A percentile compares a stretch with the other conserved stretches of the same genome.
Conservation (phyloP, 306 rosid species). For the Morella rubra region DNA sequence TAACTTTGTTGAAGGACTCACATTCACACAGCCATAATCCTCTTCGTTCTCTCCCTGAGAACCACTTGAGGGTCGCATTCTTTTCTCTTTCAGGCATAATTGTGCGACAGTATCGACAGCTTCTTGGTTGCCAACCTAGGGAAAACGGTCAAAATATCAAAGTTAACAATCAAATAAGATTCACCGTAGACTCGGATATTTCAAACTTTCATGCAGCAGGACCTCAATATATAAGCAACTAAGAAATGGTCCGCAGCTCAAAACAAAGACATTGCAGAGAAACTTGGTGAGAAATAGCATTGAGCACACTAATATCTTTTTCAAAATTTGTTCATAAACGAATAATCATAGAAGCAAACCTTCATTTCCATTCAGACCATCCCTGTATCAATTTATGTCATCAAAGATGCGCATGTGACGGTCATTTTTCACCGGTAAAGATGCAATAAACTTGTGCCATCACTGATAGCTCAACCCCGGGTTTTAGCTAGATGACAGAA, state of each 20-base stretch:
- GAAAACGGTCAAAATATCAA: slow-evolving; percentile 4
- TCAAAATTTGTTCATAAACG: neutral
- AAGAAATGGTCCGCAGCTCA: neutral
- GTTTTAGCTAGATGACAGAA: neutral
- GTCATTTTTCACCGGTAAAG: neutral
- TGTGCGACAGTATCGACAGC: slow-evolving; percentile 41
- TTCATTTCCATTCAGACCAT: neutral
- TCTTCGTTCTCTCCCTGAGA: slow-evolving; percentile 22
- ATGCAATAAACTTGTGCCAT: neutral
- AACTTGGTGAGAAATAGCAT: neutral
- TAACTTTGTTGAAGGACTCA: slow-evolving; percentile 53
- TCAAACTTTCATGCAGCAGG: neutral
- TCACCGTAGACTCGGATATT: neutral
- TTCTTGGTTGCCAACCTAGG: slow-evolving; percentile 64
- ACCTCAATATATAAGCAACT: neutral
- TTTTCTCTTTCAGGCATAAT: slow-evolving; percentile 33
- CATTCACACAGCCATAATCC: slow-evolving; percentile 34
- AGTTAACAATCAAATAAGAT: slow-evolving; percentile 11
- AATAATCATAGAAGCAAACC: neutral
- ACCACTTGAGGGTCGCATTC: slow-evolving; percentile 27
- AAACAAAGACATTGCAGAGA: neutral
- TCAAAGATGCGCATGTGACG: neutral
- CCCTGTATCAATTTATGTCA: neutral
- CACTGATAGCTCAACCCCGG: neutral
- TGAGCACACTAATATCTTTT: too few relatives aligned